Conservation (phyloP, 148 eudicot genomes). For the Chenopodium quinoa region DNA sequence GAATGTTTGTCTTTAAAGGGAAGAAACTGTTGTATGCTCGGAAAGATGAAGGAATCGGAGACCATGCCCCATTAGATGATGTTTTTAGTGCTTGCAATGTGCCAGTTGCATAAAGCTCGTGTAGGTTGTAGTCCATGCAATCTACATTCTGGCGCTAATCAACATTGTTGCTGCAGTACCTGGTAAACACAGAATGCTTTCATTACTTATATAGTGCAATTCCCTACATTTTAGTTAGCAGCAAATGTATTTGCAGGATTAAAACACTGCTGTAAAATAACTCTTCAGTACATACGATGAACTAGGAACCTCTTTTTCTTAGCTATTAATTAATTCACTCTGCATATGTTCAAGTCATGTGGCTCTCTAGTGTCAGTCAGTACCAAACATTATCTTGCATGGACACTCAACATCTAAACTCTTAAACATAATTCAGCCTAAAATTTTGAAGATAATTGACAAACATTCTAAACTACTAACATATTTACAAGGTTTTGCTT, state of each 20-base stretch:
- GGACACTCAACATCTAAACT: too few species aligned
- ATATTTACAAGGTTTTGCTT: too few species aligned
- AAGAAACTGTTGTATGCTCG: conserved; percentile 80
- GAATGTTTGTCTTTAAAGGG: conserved; percentile 93
- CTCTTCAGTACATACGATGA: not conserved
- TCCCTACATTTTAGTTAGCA: not conserved
- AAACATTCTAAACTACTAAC: too few species aligned
- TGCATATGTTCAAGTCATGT: not conserved
- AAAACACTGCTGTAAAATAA: not conserved
- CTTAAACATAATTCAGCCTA: too few species aligned
- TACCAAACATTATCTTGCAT: too few species aligned
- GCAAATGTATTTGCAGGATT: not conserved
- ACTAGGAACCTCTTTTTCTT: not conserved
- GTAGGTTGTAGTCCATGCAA: conserved; percentile 14
- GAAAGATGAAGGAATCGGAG: conserved; percentile 95
- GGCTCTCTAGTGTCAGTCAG: not conserved
- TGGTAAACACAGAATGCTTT: not conserved
- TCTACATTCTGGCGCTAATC: not conserved
- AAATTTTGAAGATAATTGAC: too few species aligned
- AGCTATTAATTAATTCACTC: too few species aligned
- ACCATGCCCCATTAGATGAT: conserved; percentile 87
- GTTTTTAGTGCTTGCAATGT: conserved; percentile 61
- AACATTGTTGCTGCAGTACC: not conserved
- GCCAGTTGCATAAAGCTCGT: conserved; percentile 41
- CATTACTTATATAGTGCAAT: not conserved